A percentile compares a stretch with the other conserved stretches of the same genome.
Evolutionary conservation across 805 yeast genomes (phyloP).

Genomic region (Ogataea minuta): DNA sequence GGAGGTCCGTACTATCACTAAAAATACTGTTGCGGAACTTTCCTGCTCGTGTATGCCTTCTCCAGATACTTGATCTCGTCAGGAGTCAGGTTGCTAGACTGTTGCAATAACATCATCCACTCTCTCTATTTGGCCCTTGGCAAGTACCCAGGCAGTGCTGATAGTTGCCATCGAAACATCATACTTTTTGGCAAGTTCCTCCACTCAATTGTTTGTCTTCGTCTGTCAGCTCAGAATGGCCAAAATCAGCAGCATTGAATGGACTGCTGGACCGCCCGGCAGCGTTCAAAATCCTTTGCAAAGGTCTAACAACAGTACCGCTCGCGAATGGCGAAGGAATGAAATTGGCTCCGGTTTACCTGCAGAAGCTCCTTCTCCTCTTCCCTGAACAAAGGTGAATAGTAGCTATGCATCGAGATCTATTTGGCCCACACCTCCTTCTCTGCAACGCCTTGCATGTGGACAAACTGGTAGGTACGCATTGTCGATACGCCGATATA

Average conservation of each 20-base stretch:
- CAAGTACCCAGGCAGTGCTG: conserved; percentile 52
- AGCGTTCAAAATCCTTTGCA: conserved; percentile 4
- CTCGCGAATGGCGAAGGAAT: conserved; percentile 55
- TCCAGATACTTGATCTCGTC: conserved; percentile 38
- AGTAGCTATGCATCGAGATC: conserved; percentile 55
- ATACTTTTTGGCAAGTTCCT: conserved; percentile 47
- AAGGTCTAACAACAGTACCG: conserved; percentile 54
- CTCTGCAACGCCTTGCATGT: conserved; percentile 56
- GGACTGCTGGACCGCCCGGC: conserved; percentile 6
- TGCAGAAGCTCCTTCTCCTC: conserved; percentile 61
- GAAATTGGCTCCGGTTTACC: conserved; percentile 50
- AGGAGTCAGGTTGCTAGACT: conserved; percentile 36
- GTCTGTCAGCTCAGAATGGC: conserved; percentile 22
- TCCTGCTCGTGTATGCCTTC: conserved; percentile 32
- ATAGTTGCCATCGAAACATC: conserved; percentile 54
- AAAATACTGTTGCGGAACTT: conserved; percentile 1
- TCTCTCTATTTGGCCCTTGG: conserved; percentile 48
- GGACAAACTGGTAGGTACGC: conserved; percentile 54
- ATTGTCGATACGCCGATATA: conserved; percentile 65
- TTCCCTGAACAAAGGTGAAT: conserved; percentile 56
- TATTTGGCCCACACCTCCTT: conserved; percentile 56
- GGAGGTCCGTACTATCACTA: too few relatives aligned
- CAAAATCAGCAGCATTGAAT: conserved; percentile 1
- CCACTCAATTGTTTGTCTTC: conserved; percentile 44
- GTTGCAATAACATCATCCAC: conserved; percentile 51